Conservation (phyloP, 2,329 filamentous ascomycete species). For the Gaeumannomyces sp. region DNA sequence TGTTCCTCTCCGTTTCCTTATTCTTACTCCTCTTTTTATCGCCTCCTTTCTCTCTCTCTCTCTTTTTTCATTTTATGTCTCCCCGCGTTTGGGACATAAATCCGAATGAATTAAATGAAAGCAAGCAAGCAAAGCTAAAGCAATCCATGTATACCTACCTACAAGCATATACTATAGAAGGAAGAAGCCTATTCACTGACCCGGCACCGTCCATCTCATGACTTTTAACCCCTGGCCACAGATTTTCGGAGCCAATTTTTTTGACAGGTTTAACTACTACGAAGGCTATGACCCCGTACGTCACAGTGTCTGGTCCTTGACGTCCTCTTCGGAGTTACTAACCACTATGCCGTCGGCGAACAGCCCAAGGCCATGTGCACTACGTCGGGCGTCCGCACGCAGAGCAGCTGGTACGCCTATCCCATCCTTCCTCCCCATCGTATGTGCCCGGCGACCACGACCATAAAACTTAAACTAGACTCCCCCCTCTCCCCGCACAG, state of each 20-base stretch:
- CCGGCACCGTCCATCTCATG: neutral
- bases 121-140: neutral
- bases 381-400: conserved; percentile 42
- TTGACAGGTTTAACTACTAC: conserved; percentile 50
- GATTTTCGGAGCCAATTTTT: conserved; percentile 45
- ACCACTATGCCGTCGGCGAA: no score
- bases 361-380: conserved; percentile 46
- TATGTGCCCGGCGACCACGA: neutral
- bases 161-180: no score
- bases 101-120: neutral
- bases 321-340: no score
- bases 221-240: conserved; percentile 18
- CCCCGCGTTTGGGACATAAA: neutral
- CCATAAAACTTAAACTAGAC: no score
- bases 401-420: conserved; percentile 27
- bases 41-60: no score
- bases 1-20: neutral
- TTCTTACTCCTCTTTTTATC: neutral
- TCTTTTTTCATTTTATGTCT: no score
- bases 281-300: conserved; percentile 42
- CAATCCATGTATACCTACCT: neutral
- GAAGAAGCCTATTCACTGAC: neutral
- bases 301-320: neutral
- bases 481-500: conserved; percentile 29
- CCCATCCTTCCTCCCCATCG: conserved; percentile 12